Evolutionary conservation across 768 basidiomycete species (phyloP), one percentile per base, ranked within the genome.

Genomic region (Suillus paluster): DNA sequence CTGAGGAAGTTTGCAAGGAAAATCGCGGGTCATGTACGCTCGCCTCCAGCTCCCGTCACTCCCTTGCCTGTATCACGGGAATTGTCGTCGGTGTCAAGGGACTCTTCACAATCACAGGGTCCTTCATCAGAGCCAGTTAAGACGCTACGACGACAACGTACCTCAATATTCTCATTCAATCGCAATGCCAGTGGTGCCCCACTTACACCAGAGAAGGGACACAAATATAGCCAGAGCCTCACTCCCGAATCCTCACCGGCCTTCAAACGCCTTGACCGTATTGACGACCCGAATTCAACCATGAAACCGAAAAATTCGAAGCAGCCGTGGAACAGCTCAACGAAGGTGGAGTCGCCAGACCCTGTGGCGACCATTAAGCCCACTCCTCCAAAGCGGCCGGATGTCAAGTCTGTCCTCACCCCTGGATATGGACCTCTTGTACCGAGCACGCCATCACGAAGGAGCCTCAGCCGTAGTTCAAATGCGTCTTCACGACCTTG

Each of bases 251-350:
- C 87, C 12, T 86, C 89, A 6, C 86, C 90, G 38, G 78, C 74
- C 54, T 71, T 73, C 27, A 68, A 73, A 61, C 81, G 75, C 63
- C 62, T 54, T 38, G 53, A 54, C 21, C 41, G 36, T 45, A 39
- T 45, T 2, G 62, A 76, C 34, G 79, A 83, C 63, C 66, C 73
- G n/a, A 74, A 71, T 61, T 63, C 77, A 14, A 82, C 82, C 41
- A 64, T 81, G 54, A 85, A 83, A 67, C 69, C 65, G 57, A 74
- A 72, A 59, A 27, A 74, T 60, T 53, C 66, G 38, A 83, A 84
- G 66, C 86, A 86, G 63, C 79, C 75, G 38, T 95, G 93, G 93
- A 95, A 95, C 69, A 83, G 88, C 65, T 94, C 92, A 5, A 94
- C 92, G 1, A 91, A 80, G 68, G 82, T 94, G n/a, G 79, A 86